A percentile compares a stretch with the other conserved stretches of the same genome.
Evolutionary conservation across 108 stramenopile genomes (phyloP).

Genomic region (Pseudonitzschia delicatissima): DNA sequence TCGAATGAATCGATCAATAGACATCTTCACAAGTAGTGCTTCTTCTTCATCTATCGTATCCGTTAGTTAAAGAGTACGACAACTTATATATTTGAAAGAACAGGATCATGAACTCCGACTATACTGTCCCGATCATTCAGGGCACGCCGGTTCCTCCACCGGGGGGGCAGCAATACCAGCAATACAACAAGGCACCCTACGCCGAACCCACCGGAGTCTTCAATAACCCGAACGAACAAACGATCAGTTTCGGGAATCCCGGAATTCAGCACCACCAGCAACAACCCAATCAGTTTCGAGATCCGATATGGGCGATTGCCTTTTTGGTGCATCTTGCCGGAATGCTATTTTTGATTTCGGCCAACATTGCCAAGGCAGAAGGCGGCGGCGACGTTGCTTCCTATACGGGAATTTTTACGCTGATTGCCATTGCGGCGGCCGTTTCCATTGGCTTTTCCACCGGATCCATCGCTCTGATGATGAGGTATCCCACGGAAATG

Average conservation of each 20-base stretch:
- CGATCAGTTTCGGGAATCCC: neutral
- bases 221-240: neutral
- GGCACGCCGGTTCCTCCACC: conserved; percentile 30
- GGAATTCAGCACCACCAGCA: conserved; percentile 20
- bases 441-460: conserved; percentile 40
- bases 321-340: conserved; percentile 60
- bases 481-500: conserved; percentile 47
- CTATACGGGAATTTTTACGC: conserved; percentile 21
- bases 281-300: conserved; percentile 35
- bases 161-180: neutral
- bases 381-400: conserved; percentile 13
- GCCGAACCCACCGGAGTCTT: neutral
- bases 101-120: conserved; percentile 3
- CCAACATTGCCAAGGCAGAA: conserved; percentile 13
- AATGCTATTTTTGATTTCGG: conserved; percentile 31
- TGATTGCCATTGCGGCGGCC: conserved; percentile 24
- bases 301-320: conserved; percentile 47
- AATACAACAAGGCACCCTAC: neutral
- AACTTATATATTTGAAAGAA: no score
- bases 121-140: conserved; percentile 40
- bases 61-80: no score
- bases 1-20: no score
- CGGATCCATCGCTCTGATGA: conserved; percentile 62
- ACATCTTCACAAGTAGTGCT: no score
- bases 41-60: no score